A percentile compares a stretch with the other conserved stretches of the same genome.
These are phyloP conservation scores for Fusarium sp. DNA, from an alignment of 2,329 filamentous ascomycete species.

Conservation along the genomic window DNA sequence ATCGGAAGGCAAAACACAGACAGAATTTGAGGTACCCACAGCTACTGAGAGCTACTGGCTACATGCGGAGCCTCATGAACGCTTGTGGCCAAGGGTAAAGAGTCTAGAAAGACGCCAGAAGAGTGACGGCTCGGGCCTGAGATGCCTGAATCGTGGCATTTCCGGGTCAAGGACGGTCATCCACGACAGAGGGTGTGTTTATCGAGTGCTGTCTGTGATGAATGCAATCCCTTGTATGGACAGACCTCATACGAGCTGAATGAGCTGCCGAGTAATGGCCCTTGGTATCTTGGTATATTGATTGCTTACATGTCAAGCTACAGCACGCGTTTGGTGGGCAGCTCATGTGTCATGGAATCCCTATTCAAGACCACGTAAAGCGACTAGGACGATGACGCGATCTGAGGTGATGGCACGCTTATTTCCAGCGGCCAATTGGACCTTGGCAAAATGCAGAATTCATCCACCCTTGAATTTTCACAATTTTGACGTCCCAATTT, in stretches of 20 bases:
- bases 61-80: slow-evolving; percentile 12
- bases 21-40: slow-evolving; percentile 15
- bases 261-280: background rate
- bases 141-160: slow-evolving; percentile 30
- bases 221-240: background rate
- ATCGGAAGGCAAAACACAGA: slow-evolving; percentile 29
- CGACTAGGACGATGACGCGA: slow-evolving; percentile 45
- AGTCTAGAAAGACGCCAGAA: slow-evolving; percentile 42
- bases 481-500: slow-evolving; percentile 12
- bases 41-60: background rate
- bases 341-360: slow-evolving; percentile 39
- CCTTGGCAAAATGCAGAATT: background rate
- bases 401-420: slow-evolving; percentile 42
- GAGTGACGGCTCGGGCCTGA: slow-evolving; percentile 21
- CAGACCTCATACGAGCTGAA: background rate
- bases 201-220: background rate
- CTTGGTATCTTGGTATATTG: background rate
- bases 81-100: slow-evolving; percentile 4
- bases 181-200: background rate
- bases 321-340: slow-evolving; percentile 13
- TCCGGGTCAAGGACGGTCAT: slow-evolving; percentile 11
- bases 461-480: slow-evolving; percentile 29
- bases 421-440: slow-evolving; percentile 29
- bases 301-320: too few relatives aligned
- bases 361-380: slow-evolving; percentile 12